These are phyloP conservation scores for Trichoderma aggressivum DNA, from an alignment of 2,329 filamentous ascomycete species.

Conservation along the genomic window DNA sequence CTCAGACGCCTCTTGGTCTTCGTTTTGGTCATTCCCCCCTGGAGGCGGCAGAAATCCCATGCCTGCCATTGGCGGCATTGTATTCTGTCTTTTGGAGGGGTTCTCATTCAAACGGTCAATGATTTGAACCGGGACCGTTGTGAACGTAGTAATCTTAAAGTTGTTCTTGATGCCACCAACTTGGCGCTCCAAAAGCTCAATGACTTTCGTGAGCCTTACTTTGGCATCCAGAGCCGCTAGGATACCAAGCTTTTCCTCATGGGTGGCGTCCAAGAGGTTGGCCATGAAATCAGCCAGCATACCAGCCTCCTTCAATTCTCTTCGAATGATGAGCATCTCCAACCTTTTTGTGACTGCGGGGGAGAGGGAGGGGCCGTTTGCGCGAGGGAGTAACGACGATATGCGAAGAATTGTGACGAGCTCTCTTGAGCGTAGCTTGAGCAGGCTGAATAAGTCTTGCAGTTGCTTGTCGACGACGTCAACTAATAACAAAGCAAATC, in stretches of 20 bases:
- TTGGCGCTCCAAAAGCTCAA: slow-evolving; percentile 79
- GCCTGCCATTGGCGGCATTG: slow-evolving; percentile 38
- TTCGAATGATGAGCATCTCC: slow-evolving; percentile 81
- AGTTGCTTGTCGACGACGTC: slow-evolving; percentile 54
- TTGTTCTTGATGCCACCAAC: slow-evolving; percentile 81
- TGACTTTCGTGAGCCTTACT: slow-evolving; percentile 73
- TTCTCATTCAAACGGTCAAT: slow-evolving; percentile 50
- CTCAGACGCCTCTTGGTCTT: slow-evolving; percentile 83
- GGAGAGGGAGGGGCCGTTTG: slow-evolving; percentile 64
- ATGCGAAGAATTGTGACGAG: slow-evolving; percentile 80
- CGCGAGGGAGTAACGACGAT: slow-evolving; percentile 75
- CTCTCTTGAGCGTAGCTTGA: slow-evolving; percentile 83
- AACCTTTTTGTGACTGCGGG: slow-evolving; percentile 83
- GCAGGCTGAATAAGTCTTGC: slow-evolving; percentile 68
- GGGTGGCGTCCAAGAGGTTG: slow-evolving; percentile 80
- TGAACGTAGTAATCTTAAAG: slow-evolving; percentile 78
- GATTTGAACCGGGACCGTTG: slow-evolving; percentile 61
- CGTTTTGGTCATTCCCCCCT: slow-evolving; percentile 49
- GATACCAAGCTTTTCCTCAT: slow-evolving; percentile 88
- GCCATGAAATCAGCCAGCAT: slow-evolving; percentile 94
- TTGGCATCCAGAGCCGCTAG: slow-evolving; percentile 77
- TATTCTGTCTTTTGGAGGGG: slow-evolving; percentile 34
- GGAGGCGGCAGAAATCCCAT: slow-evolving; percentile 35
- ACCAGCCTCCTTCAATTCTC: slow-evolving; percentile 78
- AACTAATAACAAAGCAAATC: slow-evolving; percentile 23